Base-by-base conservation (phyloP, 139 green algal genomes). In the Edaphochlamys debaryana region DNA sequence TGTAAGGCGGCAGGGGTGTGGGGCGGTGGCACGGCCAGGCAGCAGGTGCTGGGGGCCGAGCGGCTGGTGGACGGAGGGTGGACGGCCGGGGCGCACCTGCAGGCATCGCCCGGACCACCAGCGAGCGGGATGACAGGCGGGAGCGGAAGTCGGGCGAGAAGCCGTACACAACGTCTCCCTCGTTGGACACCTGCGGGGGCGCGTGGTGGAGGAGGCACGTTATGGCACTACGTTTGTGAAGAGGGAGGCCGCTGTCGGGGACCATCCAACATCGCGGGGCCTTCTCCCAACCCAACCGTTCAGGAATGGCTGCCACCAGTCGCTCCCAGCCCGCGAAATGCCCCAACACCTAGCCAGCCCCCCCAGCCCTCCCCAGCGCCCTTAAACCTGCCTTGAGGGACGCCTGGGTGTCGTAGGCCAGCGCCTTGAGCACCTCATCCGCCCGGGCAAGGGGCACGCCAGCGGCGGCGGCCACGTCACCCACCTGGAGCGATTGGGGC, bases 131-230 rank as follows among this genome's bases (percentile, higher is more conserved):
- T 20, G 64, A 62, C 20, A 99, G 90, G 7, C 58, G 66, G 23
- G 70, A 42, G 20, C 86, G 85, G 82, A 98, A 98, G 79, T 92
- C 86, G 22, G 52, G 60, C 0, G 89, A 75, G 72, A 99, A 94
- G 1, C 88, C 86, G 84, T 98, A 99, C 58, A 98, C 86, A 17
- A 99, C 89, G 41, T 99, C 95, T 34, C 97, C 97, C 30, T 90
- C 83, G 19, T 88, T 30, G 0, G 96, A 97, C 22, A 99, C 96
- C 93, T 96, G 85, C 27, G 42, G 69, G 34, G 38, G 54, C n/a
- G n/a, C n/a, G 17, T 25, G 60, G 42, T n/a, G 34, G 7, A 36
- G 3, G 68, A 11, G 67, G 23, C n/a, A 25, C 36, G 36, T 13
- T 23, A 40, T 13, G 63, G 11, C 8, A 8, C 63, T 13, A 42